Percentiles rank a stretch among this genome's conserved stretches.
Conservation (phyloP, 2,329 filamentous ascomycete species). For the Ceratocystis huliohia region DNA sequence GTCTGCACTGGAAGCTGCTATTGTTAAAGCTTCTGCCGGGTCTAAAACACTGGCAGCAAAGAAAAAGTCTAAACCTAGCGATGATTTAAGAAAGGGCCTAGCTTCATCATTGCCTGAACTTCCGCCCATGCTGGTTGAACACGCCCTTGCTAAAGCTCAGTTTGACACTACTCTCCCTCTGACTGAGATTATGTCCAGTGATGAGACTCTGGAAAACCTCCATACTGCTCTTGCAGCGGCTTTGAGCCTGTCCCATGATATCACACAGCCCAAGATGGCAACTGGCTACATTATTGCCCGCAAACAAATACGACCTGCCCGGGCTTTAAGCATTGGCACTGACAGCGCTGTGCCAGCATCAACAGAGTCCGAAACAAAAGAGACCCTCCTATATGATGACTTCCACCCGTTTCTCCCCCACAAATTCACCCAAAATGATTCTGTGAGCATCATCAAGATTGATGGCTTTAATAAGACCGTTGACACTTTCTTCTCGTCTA, state of each 20-base stretch:
- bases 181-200: conserved; percentile 55
- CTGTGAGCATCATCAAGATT: conserved; percentile 59
- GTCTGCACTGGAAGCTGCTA: conserved; percentile 53
- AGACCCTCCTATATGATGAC: conserved; percentile 68
- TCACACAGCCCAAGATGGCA: conserved; percentile 51
- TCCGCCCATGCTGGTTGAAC: conserved; percentile 76
- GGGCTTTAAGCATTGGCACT: neutral
- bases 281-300: conserved; percentile 85
- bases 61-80: conserved; percentile 61
- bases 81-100: conserved; percentile 66
- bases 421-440: conserved; percentile 59
- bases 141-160: conserved; percentile 56
- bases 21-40: conserved; percentile 40
- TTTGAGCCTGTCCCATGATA: conserved; percentile 52
- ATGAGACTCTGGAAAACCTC: conserved; percentile 51
- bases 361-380: conserved; percentile 29
- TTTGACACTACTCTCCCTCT: conserved; percentile 59
- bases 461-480: conserved; percentile 84
- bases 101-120: conserved; percentile 78
- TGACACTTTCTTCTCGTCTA: conserved; percentile 92
- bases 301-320: conserved; percentile 24
- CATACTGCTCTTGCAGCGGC: conserved; percentile 58
- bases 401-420: conserved; percentile 84
- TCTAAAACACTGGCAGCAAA: conserved; percentile 27
- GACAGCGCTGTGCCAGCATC: conserved; percentile 20